Evolutionary conservation across 495 filamentous ascomycete species (phyloP).

Genomic region (Pyronema domesticum): DNA sequence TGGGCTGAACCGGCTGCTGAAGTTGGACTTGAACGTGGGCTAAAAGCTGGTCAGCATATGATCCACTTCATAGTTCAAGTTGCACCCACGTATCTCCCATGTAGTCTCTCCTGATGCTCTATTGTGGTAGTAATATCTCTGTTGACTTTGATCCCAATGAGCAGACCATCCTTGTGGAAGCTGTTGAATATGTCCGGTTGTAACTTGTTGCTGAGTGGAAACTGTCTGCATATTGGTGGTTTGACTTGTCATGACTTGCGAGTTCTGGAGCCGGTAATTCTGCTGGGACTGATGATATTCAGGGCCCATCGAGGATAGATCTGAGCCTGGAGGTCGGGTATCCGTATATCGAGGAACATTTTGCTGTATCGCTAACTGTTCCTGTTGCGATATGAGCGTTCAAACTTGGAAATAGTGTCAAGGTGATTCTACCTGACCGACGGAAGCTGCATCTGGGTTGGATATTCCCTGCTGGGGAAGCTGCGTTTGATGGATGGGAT

Average conservation of each 20-base stretch:
- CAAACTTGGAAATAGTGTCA: background rate
- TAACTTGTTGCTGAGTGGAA: background rate
- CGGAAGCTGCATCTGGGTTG: background rate
- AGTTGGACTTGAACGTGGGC: no score
- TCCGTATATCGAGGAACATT: background rate
- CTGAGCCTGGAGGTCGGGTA: background rate
- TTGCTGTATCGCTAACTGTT: background rate
- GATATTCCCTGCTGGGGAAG: background rate
- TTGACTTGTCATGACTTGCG: background rate
- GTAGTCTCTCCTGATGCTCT: background rate
- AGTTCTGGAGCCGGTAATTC: background rate
- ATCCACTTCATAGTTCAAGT: background rate
- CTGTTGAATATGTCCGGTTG: background rate
- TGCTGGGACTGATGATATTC: background rate
- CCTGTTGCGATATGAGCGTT: background rate
- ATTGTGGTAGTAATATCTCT: background rate
- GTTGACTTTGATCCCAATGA: background rate
- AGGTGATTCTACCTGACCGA: background rate
- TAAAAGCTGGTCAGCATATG: background rate
- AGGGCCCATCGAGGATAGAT: background rate
- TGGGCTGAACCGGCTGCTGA: no score
- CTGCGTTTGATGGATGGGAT: background rate
- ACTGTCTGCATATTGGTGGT: background rate
- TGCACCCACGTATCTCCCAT: background rate
- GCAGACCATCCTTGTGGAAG: background rate